Evolutionary conservation across 768 basidiomycete species (phyloP).

Genomic region (Trichaptum fuscoviolaceum): DNA sequence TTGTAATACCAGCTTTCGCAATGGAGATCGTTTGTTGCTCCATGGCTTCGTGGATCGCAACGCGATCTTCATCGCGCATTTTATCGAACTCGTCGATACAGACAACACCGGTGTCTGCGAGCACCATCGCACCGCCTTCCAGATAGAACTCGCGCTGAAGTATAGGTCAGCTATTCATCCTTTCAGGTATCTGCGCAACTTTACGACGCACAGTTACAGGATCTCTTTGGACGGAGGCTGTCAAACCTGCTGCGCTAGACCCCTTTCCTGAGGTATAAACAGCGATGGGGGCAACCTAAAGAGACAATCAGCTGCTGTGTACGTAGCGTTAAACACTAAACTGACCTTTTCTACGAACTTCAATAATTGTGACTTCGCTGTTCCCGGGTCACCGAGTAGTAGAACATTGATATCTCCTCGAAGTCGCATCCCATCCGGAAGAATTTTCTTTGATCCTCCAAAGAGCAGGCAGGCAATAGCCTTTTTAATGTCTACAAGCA

Average conservation of each 20-base stretch:
- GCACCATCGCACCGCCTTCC: slow-evolving; percentile 98
- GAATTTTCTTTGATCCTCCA: slow-evolving; percentile 93
- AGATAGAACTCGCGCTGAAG: slow-evolving; percentile 93
- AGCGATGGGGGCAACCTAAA: slow-evolving; percentile 90
- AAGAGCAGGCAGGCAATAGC: slow-evolving; percentile 95
- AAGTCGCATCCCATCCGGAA: slow-evolving; percentile 96
- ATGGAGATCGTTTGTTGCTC: slow-evolving; percentile 99
- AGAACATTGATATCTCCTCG: slow-evolving; percentile 98
- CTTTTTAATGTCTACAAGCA: slow-evolving; percentile 87
- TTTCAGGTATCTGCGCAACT: slow-evolving; percentile 9
- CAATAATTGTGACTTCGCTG: slow-evolving; percentile 94
- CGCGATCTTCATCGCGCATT: slow-evolving; percentile 98
- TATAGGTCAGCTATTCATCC: neutral
- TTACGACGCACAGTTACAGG: slow-evolving; percentile 65
- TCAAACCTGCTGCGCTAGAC: slow-evolving; percentile 96
- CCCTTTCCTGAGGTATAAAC: slow-evolving; percentile 99
- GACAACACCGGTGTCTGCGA: slow-evolving; percentile 96
- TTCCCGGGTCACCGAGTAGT: slow-evolving; percentile 95
- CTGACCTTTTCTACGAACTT: slow-evolving; percentile 95
- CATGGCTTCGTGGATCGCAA: slow-evolving; percentile 99
- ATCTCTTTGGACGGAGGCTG: slow-evolving; percentile 95
- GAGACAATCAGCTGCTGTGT: neutral
- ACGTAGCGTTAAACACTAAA: neutral
- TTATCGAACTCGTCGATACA: slow-evolving; percentile 99
- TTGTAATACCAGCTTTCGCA: slow-evolving; percentile 98